Percentiles rank a stretch among this genome's conserved stretches.
Evolutionary conservation across 257 asterid species (phyloP).

Genomic region (Asclepias syriaca): DNA sequence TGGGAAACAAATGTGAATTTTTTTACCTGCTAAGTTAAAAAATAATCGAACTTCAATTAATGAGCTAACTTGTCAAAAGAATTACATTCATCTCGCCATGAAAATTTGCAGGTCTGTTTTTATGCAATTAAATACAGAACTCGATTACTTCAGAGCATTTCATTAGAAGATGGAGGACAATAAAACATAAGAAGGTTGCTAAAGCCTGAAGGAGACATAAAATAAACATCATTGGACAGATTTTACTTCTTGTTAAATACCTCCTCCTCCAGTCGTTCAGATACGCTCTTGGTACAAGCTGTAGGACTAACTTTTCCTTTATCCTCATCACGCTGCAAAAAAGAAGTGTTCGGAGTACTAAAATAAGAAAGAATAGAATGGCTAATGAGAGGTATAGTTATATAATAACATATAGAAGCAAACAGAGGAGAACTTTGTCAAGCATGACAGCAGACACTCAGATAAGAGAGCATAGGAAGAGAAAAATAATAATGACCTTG

Average conservation of each 20-base stretch:
- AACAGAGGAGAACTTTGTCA: not conserved
- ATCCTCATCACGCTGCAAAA: slow-evolving; percentile 63
- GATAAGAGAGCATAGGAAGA: slow-evolving; percentile 21
- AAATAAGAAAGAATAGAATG: slow-evolving; percentile 9
- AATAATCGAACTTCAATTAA: not conserved
- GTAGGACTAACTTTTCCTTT: slow-evolving; percentile 56
- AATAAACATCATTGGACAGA: not conserved
- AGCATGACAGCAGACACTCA: not conserved
- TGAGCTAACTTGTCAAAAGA: not conserved
- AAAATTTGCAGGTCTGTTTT: not conserved
- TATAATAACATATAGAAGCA: not conserved
- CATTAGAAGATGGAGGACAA: not conserved
- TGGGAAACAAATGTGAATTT: not conserved
- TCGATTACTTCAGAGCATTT: not conserved
- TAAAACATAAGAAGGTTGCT: not conserved
- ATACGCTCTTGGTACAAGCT: slow-evolving; percentile 53
- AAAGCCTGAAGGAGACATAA: not conserved
- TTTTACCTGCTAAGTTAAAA: not conserved
- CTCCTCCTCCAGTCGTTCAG: slow-evolving; percentile 82
- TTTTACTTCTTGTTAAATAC: slow-evolving; percentile 27
- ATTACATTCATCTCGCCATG: not conserved
- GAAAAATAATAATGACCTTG: slow-evolving; percentile 45
- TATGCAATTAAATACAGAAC: not conserved
- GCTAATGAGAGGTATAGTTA: not conserved
- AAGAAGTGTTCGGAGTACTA: slow-evolving; percentile 14